Base-by-base conservation (phyloP, 768 basidiomycete species). In the Boletales sp. region DNA sequence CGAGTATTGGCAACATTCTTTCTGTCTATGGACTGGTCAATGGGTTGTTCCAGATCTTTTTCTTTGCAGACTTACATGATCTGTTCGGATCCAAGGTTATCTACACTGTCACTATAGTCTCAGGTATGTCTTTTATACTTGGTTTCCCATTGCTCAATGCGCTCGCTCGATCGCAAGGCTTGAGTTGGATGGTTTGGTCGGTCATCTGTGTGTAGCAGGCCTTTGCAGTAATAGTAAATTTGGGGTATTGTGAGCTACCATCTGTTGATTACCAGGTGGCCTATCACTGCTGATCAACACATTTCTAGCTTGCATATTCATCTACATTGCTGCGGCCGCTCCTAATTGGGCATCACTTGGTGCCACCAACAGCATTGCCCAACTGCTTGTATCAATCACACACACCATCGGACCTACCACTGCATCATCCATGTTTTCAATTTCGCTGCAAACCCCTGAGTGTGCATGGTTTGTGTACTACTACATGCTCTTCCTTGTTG, bases 301-400 rank as follows among this genome's bases (percentile, higher is more conserved):
- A 1, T 28, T 15, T 37, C 14, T 45, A 87, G 86, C 86, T 19
- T 80, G 84, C 40, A 67, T 87, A 28, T 87, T 87, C 66, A 85
- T 89, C 44, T 85, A 80, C 55, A 82, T 90, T 50, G 73, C 79
- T 10, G 80, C 79, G 4, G 74, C 86, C 14, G 71, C 87, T 0
- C 86, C 87, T 5, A 85, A 85, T 47, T 75, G 76, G 31, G 78
- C 80, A 9, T 80, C 83, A 9, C 73, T 88, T 8, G 87, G 87
- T 10, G 79, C 84, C 5, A 85, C 83, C n/a, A 88, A 88, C 56
- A 86, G 87, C 1, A 65, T 82, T 4, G 71, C 75, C 15, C 78
- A 81, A 62, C 68, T 78, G 40, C 35, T 64, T 5, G 63, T 61
- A 56, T 72, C 73, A 35, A 58, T 73, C 51, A 68, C 65, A 61